A percentile compares a stretch with the other conserved stretches of the same genome.
Evolutionary conservation across 768 basidiomycete genomes (phyloP).

Genomic region (Hysterangium stoloniferum): DNA sequence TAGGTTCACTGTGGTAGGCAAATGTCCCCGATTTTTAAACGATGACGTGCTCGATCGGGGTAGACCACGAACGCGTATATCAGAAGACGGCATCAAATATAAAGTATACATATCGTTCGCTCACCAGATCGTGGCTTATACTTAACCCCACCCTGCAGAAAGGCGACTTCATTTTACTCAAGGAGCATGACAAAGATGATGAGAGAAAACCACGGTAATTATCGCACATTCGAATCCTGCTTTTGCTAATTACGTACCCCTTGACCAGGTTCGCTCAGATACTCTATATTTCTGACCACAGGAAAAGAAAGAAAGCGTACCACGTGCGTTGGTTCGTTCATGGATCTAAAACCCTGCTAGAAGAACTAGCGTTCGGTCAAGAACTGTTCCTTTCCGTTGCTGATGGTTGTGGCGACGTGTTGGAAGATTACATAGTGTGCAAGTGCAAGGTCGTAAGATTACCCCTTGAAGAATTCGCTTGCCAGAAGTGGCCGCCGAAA

Average conservation of each 20-base stretch:
- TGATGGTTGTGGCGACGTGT: conserved; percentile 41
- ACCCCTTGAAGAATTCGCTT: not conserved
- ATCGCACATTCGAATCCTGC: conserved; percentile 26
- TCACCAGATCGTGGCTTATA: not conserved
- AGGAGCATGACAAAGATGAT: conserved; percentile 27
- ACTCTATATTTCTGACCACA: conserved; percentile 43
- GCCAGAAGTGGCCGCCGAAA: not conserved
- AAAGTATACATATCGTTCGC: not conserved
- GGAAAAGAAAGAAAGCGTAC: conserved; percentile 31
- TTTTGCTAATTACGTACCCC: conserved; percentile 26
- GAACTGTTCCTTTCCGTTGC: conserved; percentile 53
- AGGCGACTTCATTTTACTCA: conserved; percentile 55
- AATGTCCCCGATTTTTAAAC: conserved; percentile 14
- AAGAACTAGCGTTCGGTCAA: conserved; percentile 51
- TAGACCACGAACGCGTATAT: not conserved
- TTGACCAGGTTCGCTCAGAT: conserved; percentile 63
- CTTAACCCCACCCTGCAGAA: conserved; percentile 30
- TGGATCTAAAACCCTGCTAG: conserved; percentile 49
- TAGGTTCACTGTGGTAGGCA: conserved; percentile 1
- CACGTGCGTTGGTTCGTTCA: conserved; percentile 78
- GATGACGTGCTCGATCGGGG: conserved; percentile 32
- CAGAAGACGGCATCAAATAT: not conserved
- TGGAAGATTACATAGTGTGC: conserved; percentile 34
- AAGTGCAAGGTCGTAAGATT: conserved; percentile 23
- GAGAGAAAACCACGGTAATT: conserved; percentile 15